Evolutionary conservation across 805 yeast genomes (phyloP), one percentile per base, ranked within the genome.

Genomic region (Cyberlindnera mrakii): DNA sequence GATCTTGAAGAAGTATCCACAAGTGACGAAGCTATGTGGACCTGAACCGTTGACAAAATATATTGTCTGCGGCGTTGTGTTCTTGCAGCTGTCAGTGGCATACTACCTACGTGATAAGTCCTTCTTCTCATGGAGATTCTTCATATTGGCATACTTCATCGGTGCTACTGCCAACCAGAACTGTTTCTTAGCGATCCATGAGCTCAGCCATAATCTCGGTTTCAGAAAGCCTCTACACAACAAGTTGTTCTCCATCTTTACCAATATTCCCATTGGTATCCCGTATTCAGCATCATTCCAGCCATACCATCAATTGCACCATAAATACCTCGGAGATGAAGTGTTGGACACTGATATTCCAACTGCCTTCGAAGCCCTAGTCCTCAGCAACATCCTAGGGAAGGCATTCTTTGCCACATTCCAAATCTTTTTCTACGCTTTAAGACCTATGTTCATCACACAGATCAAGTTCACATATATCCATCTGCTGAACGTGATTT

Each of bases 221-320:
- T 89, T 89, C 74, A 84, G 77, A 53, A 78, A 75, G 50, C 95
- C 96, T 0, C 35, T 86, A 2, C 76, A 80, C 60, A 89, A 89
- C 65, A 81, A 85, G 59, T 58, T 88, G 19, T 88, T 82, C 56
- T 76, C 93, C 35, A 82, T 88, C 9, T 67, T 85, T 50, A 75
- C 88, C 31, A 89, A 89, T 60, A 65, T 86, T 32, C 96, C 96
- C 1, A 85, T 89, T 41, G 96, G 96, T 1, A 72, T 89, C 19
- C 97, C 96, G 0, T 89, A 87, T 64, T 77, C 88, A 32, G 96
- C 96, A 0, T 82, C 48, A 75, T 89, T 68, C 83, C 85, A 53
- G 47, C 96, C 96, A 7, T 89, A 89, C 62, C 97, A 89, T 58
- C 87, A 87, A 61, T 68, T 89, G 31, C 97, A 89, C 58, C 97